Evolutionary conservation across 495 filamentous ascomycete genomes (phyloP), one percentile per base, ranked within the genome.

Genomic region (Usnea hakonensis): DNA sequence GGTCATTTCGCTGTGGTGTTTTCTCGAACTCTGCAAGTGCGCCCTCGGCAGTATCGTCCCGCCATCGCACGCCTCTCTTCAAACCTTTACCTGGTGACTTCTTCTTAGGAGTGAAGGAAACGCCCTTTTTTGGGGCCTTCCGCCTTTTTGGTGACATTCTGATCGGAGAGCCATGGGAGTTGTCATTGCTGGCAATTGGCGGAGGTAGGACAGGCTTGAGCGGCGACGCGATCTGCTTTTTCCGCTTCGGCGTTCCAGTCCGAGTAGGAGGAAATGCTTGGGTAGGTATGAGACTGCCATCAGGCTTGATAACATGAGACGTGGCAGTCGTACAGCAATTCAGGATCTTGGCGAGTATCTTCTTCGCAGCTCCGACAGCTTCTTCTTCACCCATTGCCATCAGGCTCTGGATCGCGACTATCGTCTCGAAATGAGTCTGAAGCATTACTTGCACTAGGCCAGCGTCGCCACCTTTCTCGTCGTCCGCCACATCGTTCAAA

Each of bases 21-120:
- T 89, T 89, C 70, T 92, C 87, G 64, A 91, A 95, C 69, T 96
- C 93, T 58, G 90, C 89, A 35, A 97, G 75, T 36, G 86, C 81
- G 13, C 90, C 90, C 69, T 97, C 87, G 33, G 85, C 83, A 57
- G 88, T 88, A 67, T 97, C 94, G 70, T 98, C 94, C 53, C 88
- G 86, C 95, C 95, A 98, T 58, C 91, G 81, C 17, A 98, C 94
- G 41, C 81, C 83, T 67, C 90, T 79, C 77, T 95, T 94, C 21
- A 71, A 60, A 32, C 74, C 65, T 63, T 86, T 87, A 14, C 66
- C 67, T 35, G 85, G 80, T 0, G 77, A 75, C 69, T 83, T 88
- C 76, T 94, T 94, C 78, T 90, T 93, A 0, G 90, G 90, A 4
- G 90, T 88, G 69, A 96, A 95, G 35, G 85, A 82, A 53, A 95